Base-by-base conservation (phyloP, 495 filamentous ascomycete genomes). In the Podospora australis region DNA sequence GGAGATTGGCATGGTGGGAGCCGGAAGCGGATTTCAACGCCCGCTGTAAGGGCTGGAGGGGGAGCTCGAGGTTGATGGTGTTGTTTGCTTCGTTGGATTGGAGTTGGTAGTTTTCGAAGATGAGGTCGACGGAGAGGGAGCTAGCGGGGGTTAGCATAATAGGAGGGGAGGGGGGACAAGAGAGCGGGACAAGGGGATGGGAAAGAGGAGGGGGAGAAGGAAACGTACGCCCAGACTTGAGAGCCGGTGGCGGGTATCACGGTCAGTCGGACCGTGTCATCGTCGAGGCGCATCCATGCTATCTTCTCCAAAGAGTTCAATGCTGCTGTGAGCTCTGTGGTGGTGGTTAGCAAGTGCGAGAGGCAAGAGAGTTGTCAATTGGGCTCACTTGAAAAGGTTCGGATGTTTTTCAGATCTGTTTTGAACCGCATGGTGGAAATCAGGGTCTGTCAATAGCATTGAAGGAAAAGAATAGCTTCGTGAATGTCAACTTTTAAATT, bases 41-140 rank as follows among this genome's bases (percentile, higher is more conserved):
- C 41, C 87, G 85, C 51, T 86, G 82, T 20, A 98, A 80, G 14
- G 83, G 78, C 7, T 72, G 70, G 36, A 98, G 78, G 36, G 94
- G 89, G 11, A 97, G 79, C 70, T 96, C 90, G 49, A 98, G 86
- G 71, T 97, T 96, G 67, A 97, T 95, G 39, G 87, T 82, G 60
- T 92, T 90, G 66, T 78, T 79, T 49, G 58, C 71, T 52, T 82
- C 83, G 54, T 84, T 87, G 56, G 89, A 92, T 66, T 95, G 82
- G 55, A 97, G 77, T 52, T 77, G 78, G 73, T 95, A 96, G 60
- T 82, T 79, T 32, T 92, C 87, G 68, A 97, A 96, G 54, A 98
- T 87, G 49, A 83, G 79, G 56, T 92, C 86, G 79, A 76, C 72
- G 3, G 71, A 70, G 21, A 78, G 65, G n/a, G 75, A 75, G 47